Conservation (phyloP, 1,284 basidiomycete species). For the Singerocomus inundabilis region DNA sequence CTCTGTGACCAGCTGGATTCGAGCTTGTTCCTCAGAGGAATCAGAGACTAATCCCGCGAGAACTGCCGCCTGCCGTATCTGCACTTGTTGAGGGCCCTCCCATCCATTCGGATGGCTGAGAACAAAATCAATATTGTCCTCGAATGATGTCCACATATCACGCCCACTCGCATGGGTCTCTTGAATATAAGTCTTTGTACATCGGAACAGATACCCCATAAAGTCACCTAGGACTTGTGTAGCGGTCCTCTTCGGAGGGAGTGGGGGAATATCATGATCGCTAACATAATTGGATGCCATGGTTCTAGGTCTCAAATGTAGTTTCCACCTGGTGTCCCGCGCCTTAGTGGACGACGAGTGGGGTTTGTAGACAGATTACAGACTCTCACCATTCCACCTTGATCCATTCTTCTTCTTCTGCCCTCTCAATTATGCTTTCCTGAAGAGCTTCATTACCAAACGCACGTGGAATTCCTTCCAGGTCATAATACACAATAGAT, state of each 20-base stretch:
- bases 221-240: slow-evolving; percentile 49
- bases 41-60: slow-evolving; percentile 37
- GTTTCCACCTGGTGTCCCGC: slow-evolving; percentile 34
- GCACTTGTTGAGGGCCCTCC: slow-evolving; percentile 40
- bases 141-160: slow-evolving; percentile 37
- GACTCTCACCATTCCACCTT: slow-evolving; percentile 42
- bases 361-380: neutral
- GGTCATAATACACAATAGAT: slow-evolving; percentile 53
- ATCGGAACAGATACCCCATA: slow-evolving; percentile 40
- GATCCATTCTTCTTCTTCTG: slow-evolving; percentile 46
- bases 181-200: slow-evolving; percentile 38
- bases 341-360: neutral
- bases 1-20: slow-evolving; percentile 48
- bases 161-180: slow-evolving; percentile 38
- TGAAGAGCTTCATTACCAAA: slow-evolving; percentile 51
- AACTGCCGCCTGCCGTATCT: slow-evolving; percentile 39
- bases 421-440: slow-evolving; percentile 40
- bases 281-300: slow-evolving; percentile 14
- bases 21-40: slow-evolving; percentile 35
- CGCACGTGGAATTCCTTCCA: slow-evolving; percentile 40
- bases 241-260: slow-evolving; percentile 42
- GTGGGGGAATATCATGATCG: slow-evolving; percentile 36
- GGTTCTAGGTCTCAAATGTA: slow-evolving; percentile 34
- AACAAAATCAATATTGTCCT: slow-evolving; percentile 34
- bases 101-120: slow-evolving; percentile 45